Percentiles rank a stretch among this genome's conserved stretches.
Conservation (phyloP, 768 basidiomycete genomes). For the Guyanaporus albipodus region DNA sequence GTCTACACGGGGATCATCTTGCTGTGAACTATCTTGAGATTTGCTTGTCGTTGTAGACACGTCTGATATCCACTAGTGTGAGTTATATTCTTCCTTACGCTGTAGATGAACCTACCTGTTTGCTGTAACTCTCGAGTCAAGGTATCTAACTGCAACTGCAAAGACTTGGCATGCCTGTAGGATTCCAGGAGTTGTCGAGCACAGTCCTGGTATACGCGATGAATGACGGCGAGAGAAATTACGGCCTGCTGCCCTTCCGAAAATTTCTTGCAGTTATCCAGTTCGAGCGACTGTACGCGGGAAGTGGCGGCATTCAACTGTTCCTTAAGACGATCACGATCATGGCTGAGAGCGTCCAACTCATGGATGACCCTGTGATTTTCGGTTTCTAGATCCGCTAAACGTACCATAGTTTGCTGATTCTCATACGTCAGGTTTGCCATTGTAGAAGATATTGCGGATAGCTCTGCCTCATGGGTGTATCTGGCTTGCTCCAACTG, state of each 20-base stretch:
- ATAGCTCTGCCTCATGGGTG: slow-evolving; percentile 34
- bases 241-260: slow-evolving; percentile 15
- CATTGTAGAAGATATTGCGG: slow-evolving; percentile 37
- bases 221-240: slow-evolving; percentile 23
- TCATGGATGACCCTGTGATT: slow-evolving; percentile 15
- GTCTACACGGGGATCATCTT: slow-evolving; percentile 28
- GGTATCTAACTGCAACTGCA: slow-evolving; percentile 18
- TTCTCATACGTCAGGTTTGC: slow-evolving; percentile 34
- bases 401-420: slow-evolving; percentile 19
- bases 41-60: background rate
- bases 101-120: slow-evolving; percentile 1
- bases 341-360: slow-evolving; percentile 10
- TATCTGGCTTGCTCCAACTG: slow-evolving; percentile 15
- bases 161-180: background rate
- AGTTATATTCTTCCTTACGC: slow-evolving; percentile 5
- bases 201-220: slow-evolving; percentile 15
- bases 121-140: slow-evolving; percentile 17
- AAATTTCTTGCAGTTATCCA: slow-evolving; percentile 4
- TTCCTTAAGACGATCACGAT: slow-evolving; percentile 9
- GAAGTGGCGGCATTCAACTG: slow-evolving; percentile 5
- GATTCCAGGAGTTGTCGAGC: slow-evolving; percentile 10
- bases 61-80: slow-evolving; percentile 12
- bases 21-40: background rate
- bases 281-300: slow-evolving; percentile 11
- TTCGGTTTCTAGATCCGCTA: slow-evolving; percentile 13